phyloP scores from a whole-genome alignment of 345 rosid genomes.

The Aquilaria malaccensis region DNA sequence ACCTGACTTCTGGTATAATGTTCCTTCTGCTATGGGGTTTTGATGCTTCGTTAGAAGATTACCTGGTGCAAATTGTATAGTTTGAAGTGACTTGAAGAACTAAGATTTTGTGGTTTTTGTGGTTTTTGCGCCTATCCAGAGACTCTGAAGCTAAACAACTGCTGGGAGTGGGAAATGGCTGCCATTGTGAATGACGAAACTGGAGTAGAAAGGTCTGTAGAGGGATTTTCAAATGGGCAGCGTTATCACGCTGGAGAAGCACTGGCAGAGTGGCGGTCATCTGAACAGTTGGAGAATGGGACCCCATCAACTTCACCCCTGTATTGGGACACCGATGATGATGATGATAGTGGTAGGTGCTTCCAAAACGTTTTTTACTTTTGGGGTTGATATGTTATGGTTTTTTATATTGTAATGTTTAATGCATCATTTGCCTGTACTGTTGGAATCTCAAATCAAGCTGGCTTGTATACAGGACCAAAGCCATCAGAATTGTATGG shows the following conservation, averaged over 20 bases:
- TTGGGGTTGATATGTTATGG: too few relatives aligned
- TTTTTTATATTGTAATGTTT: too few relatives aligned
- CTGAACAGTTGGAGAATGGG: slow-evolving; percentile 89
- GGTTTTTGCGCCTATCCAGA: too few relatives aligned
- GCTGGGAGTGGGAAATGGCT: slow-evolving; percentile 49
- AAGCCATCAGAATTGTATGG: slow-evolving; percentile 76
- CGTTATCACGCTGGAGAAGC: slow-evolving; percentile 71
- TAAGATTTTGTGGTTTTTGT: too few relatives aligned
- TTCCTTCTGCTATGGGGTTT: too few relatives aligned
- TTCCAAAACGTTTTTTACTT: background rate
- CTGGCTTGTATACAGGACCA: slow-evolving; percentile 38
- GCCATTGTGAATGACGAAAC: slow-evolving; percentile 55
- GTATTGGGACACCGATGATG: slow-evolving; percentile 84
- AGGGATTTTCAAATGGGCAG: slow-evolving; percentile 51
- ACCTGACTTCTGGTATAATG: too few relatives aligned
- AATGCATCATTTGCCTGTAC: too few relatives aligned
- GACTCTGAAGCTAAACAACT: too few relatives aligned
- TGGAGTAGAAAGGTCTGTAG: slow-evolving; percentile 62
- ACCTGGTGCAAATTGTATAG: too few relatives aligned
- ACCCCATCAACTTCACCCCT: slow-evolving; percentile 83
- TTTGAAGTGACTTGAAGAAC: too few relatives aligned
- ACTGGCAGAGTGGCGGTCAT: slow-evolving; percentile 86
- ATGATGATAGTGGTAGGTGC: slow-evolving; percentile 56
- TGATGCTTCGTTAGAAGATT: too few relatives aligned
- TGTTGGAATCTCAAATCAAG: slow-evolving; percentile 13